Percentiles rank a stretch among this genome's conserved stretches.
These are phyloP conservation scores for Scheffersomyces spartinae DNA, from an alignment of 805 yeast species.

Conservation along the genomic window DNA sequence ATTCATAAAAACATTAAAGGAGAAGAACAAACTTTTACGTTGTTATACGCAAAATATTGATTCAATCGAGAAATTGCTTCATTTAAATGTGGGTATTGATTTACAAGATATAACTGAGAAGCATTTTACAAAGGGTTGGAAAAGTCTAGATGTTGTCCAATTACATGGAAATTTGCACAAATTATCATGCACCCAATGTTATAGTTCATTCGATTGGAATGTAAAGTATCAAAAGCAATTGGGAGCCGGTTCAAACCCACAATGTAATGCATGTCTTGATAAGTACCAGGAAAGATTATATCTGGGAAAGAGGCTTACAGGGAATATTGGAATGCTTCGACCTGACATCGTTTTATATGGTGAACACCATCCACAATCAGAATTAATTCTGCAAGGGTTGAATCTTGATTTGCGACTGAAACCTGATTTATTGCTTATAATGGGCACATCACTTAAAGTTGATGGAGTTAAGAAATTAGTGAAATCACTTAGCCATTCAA, in stretches of 20 bases:
- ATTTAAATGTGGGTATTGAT: constrained; percentile 44
- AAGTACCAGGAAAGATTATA: constrained; percentile 43
- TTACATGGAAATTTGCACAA: constrained; percentile 81
- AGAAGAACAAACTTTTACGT: constrained; percentile 55
- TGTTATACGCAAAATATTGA: constrained; percentile 96
- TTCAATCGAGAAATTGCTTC: constrained; percentile 62
- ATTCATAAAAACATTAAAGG: constrained; percentile 52
- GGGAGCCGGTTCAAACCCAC: constrained; percentile 58
- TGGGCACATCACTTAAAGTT: constrained; percentile 89
- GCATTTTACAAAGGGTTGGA: constrained; percentile 38
- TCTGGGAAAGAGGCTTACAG: constrained; percentile 65
- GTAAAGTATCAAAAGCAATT: constrained; percentile 34
- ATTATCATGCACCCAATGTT: constrained; percentile 68
- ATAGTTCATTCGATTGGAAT: constrained; percentile 49
- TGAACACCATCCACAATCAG: constrained; percentile 85
- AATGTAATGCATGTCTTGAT: constrained; percentile 59
- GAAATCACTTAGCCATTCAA: constrained; percentile 49
- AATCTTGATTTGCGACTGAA: constrained; percentile 49
- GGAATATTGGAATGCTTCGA: constrained; percentile 62
- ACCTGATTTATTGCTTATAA: constrained; percentile 75
- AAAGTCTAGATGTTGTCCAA: constrained; percentile 66
- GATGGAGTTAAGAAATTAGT: constrained; percentile 81
- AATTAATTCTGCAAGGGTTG: constrained; percentile 61
- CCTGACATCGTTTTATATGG: constrained; percentile 92
- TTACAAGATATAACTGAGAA: background rate